Evolutionary conservation across 225 moss, liverwort and hornwort genomes (phyloP).

Genomic region (Bryoerythrophyllum caledonicum): DNA sequence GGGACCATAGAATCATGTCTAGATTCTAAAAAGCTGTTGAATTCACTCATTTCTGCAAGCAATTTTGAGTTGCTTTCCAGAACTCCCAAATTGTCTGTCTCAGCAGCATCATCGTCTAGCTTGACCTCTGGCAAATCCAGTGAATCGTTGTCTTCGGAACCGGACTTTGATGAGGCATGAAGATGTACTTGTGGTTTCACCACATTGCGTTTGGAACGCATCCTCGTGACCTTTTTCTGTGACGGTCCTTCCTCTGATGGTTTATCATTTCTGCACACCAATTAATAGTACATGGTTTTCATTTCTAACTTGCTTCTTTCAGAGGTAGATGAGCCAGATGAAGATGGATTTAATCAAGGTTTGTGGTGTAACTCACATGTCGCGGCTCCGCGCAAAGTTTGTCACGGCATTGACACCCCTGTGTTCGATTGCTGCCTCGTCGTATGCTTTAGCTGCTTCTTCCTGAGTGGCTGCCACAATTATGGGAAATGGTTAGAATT

Average conservation of each 20-base stretch:
- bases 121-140: too few relatives aligned
- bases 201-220: not conserved
- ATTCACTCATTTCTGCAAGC: not conserved
- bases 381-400: constrained; percentile 55
- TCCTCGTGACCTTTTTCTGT: not conserved
- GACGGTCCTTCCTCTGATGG: not conserved
- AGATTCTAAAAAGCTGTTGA: not conserved
- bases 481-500: too few relatives aligned
- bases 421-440: constrained; percentile 58
- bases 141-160: not conserved
- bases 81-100: too few relatives aligned
- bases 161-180: not conserved
- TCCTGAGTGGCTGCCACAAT: constrained; percentile 51
- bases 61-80: not conserved
- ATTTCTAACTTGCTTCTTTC: too few relatives aligned
- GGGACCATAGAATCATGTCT: too few relatives aligned
- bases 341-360: not conserved
- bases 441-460: constrained; percentile 63
- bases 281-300: not conserved
- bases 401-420: constrained; percentile 48
- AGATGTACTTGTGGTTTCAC: rapidly evolving
- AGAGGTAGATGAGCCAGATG: not conserved
- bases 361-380: constrained; percentile 24
- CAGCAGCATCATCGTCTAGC: too few relatives aligned
- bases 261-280: constrained; percentile 18